Percentiles rank a stretch among this genome's conserved stretches.
These are phyloP conservation scores for Aspergillus vadensis DNA, from an alignment of 2,329 filamentous ascomycete species.

Conservation along the genomic window DNA sequence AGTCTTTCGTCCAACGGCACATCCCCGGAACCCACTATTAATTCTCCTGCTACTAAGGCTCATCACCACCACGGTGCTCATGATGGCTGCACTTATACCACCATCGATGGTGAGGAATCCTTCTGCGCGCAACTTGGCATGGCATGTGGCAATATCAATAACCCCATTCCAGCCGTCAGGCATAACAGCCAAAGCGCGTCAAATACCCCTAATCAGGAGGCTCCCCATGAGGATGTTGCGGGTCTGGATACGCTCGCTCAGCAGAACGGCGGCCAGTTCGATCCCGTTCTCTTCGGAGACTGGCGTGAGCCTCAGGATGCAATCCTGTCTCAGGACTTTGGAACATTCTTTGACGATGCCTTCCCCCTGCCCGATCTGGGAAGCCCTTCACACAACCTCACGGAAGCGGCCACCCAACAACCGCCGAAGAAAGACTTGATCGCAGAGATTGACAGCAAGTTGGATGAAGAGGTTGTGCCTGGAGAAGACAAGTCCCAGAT, in stretches of 20 bases:
- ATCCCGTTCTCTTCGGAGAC: constrained; percentile 86
- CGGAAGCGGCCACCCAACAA: constrained; percentile 35
- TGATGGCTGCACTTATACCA: constrained; percentile 31
- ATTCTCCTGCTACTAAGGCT: constrained; percentile 45
- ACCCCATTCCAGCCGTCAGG: constrained; percentile 45
- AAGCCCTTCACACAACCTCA: constrained; percentile 71
- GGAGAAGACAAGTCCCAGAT: constrained; percentile 63
- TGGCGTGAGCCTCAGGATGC: constrained; percentile 90
- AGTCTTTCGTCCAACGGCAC: constrained; percentile 52
- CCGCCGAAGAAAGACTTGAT: constrained; percentile 69
- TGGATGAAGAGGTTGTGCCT: constrained; percentile 68
- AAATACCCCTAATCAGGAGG: constrained; percentile 29
- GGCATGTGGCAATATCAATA: constrained; percentile 49
- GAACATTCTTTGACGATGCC: constrained; percentile 73
- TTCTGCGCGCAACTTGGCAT: constrained; percentile 49
- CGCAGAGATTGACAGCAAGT: constrained; percentile 70
- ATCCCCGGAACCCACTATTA: constrained; percentile 49
- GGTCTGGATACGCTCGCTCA: constrained; percentile 69
- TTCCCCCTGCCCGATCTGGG: constrained; percentile 75
- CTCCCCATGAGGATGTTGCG: constrained; percentile 14
- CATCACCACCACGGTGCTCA: constrained; percentile 34
- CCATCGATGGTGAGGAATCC: constrained; percentile 46
- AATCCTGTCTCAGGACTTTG: constrained; percentile 71
- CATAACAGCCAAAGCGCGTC: constrained; percentile 34
- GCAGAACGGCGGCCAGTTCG: constrained; percentile 83